Evolutionary conservation across 345 rosid genomes (phyloP), one percentile per base, ranked within the genome.

Genomic region (Salix dunnii): DNA sequence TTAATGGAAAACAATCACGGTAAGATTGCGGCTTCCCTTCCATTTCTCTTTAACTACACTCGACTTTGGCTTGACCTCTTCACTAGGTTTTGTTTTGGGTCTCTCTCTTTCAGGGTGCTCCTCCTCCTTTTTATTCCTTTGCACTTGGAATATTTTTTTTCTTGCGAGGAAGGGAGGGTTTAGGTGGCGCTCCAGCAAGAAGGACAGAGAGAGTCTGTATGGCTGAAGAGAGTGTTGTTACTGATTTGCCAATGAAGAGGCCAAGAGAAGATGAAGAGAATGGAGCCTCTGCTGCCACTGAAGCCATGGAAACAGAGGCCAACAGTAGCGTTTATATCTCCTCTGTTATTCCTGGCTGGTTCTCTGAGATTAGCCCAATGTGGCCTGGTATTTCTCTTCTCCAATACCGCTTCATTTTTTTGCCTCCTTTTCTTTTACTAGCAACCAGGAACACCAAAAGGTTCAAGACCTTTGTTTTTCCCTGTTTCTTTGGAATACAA

Each of bases 341-440:
- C 74, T 70, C 92, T 70, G 86, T 92, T 74, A 90, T 92, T 51
- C 89, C 92, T 74, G 97, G 94, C 33, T 92, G 97, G 97, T 92
- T 92, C 84, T 92, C 94, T 65, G 97, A 92, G 86, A 88, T 88
- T 35, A 92, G 91, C 85, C 92, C 94, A 73, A 86, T 92, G 94
- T 92, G 97, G 97, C 97, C 97, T 77, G 94, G 97, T 92, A 82
- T 80, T 81, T 70, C 67, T 42, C 55, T 38, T 60, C 49, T 70
- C 62, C 12, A 46, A 20, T 25, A 7, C 25, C 42, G n/a, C 40
- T 72, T 10, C 55, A 7, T 23, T 40, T 1, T 18, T 17, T 11
- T 27, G 6, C 1, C 61, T 25, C 4, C 21, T 6, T 81, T 4
- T 17, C n/a, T 53, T 51, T 58, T 67, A 68, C 6, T 27, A 27